Evolutionary conservation across 2,329 filamentous ascomycete species (phyloP), one percentile per base, ranked within the genome.

Genomic region (Chlorencoelia australis): DNA sequence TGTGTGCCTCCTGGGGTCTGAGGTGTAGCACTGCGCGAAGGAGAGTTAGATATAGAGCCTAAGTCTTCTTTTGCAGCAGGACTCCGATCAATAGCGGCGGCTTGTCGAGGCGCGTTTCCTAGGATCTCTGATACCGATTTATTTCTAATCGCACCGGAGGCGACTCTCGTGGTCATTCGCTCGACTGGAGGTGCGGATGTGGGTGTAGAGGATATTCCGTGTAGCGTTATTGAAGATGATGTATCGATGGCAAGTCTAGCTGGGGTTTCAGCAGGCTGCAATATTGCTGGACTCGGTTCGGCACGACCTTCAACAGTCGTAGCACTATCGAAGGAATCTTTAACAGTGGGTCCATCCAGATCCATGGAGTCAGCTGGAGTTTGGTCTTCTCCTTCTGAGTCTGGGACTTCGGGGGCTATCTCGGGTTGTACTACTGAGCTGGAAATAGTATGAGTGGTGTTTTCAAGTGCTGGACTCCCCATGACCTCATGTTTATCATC

Each of bases 101-200:
- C 40, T 7, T 24, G 56, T 50, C 45, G 62, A 56, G 53, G 53
- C 25, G 52, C 61, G 41, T 75, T 75, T 35, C 74, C 77, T 5
- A 84, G 64, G 27, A 84, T 82, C 55, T 85, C 81, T 13, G 75
- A 79, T 4, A 83, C 77, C 4, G 79, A 82, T 52, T 83, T 85
- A 35, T 80, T 75, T 42, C 74, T 68, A 48, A 84, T 75, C 3
- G 77, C 74, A 27, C 79, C 80, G 7, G 81, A 82, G 3, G 77
- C 75, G 15, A 82, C 75, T 47, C 79, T 63, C 1, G 79, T 84
- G 8, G 76, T 79, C 62, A 80, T 80, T 19, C 77, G 68, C 47
- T 71, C 69, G 4, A 60, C 50, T 28, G 60, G 54, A 25, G 46
- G 43, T 10, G 41, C 48, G n/a, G 49, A 36, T 21, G 35, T 28